phyloP scores from a whole-genome alignment of 1,139 yeast species.

The Meyerozyma sp. region DNA sequence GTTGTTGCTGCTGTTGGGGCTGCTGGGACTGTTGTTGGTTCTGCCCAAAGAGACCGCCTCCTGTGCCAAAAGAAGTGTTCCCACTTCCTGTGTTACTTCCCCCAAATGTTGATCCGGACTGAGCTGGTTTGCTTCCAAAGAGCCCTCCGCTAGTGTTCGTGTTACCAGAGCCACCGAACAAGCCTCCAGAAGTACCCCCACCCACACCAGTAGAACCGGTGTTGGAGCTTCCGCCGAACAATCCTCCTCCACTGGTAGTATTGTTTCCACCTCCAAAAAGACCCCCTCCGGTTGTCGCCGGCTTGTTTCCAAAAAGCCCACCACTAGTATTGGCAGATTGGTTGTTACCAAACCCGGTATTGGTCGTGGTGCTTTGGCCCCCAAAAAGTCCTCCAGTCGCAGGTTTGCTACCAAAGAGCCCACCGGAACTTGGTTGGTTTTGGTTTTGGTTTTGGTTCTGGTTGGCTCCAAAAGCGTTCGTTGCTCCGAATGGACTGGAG shows the following conservation, averaged over 20 bases:
- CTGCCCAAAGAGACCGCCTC: conserved; percentile 11
- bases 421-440: neutral
- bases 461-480: neutral
- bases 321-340: conserved; percentile 8
- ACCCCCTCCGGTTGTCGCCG: conserved; percentile 10
- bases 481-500: conserved; percentile 8
- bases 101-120: conserved; percentile 5
- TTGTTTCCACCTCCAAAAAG: conserved; percentile 14
- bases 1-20: conserved; percentile 4
- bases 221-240: conserved; percentile 4
- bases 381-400: conserved; percentile 32
- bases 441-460: neutral
- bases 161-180: conserved; percentile 19
- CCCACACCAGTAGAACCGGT: conserved; percentile 2
- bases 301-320: conserved; percentile 27
- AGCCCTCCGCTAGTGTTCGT: conserved; percentile 18
- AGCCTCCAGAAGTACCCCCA: conserved; percentile 13
- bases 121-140: conserved; percentile 16
- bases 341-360: conserved; percentile 3
- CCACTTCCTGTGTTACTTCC: conserved; percentile 7
- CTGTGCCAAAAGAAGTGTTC: conserved; percentile 3
- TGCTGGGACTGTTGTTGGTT: conserved; percentile 4
- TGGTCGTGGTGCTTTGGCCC: conserved; percentile 13
- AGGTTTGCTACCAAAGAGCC: conserved; percentile 9
- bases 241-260: conserved; percentile 8